These are phyloP conservation scores for Fusarium ramigenum DNA, from an alignment of 2,329 filamentous ascomycete species.

Conservation along the genomic window DNA sequence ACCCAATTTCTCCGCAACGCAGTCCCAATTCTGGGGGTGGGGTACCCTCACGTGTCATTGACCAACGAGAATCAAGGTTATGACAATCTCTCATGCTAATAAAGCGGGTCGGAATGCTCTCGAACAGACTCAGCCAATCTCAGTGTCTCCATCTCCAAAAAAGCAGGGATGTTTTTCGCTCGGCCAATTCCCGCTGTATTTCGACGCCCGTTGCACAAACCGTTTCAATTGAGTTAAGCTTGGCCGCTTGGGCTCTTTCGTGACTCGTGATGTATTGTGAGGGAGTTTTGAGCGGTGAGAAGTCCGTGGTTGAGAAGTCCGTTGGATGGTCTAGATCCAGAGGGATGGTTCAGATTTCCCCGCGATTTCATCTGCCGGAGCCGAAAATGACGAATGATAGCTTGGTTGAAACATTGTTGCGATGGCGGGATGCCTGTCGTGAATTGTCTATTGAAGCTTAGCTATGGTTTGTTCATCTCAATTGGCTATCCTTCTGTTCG, in stretches of 20 bases:
- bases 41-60: background rate
- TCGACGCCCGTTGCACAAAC: background rate
- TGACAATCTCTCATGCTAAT: slow-evolving; percentile 1
- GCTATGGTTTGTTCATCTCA: background rate
- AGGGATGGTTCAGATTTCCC: background rate
- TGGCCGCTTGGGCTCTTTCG: background rate
- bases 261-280: background rate
- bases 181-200: background rate
- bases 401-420: background rate
- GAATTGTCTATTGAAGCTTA: background rate
- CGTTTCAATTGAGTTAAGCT: background rate
- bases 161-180: background rate
- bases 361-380: background rate
- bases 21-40: slow-evolving; percentile 12
- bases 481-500: background rate
- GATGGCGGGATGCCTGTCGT: too few species aligned
- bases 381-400: background rate
- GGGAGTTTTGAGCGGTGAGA: background rate
- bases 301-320: background rate
- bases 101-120: slow-evolving; percentile 12
- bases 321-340: background rate
- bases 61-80: background rate
- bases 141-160: background rate
- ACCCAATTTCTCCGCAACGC: slow-evolving; percentile 15
- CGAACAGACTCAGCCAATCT: slow-evolving; percentile 5